Evolutionary conservation across 2,329 filamentous ascomycete species (phyloP).

Genomic region (Fusarium sp.): DNA sequence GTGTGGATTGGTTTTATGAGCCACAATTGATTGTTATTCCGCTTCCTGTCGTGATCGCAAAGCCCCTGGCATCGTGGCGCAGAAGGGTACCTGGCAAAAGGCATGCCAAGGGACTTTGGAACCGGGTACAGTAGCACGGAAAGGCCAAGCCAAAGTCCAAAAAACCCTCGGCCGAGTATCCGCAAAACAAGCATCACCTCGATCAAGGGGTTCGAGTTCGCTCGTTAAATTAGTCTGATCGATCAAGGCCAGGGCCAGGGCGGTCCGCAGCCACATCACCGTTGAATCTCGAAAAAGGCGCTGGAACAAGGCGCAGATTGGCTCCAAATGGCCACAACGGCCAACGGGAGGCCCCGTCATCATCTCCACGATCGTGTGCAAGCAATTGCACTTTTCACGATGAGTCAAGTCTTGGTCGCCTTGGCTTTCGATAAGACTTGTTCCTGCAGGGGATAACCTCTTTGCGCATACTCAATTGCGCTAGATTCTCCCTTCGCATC

Average conservation of each 20-base stretch:
- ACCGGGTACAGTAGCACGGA: not conserved
- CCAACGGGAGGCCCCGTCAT: not conserved
- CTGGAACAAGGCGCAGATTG: slow-evolving; percentile 2
- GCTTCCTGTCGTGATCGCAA: not conserved
- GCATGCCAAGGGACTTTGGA: not conserved
- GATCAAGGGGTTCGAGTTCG: not conserved
- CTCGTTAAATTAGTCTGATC: not conserved
- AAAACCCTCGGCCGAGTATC: not conserved
- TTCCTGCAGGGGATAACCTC: not conserved
- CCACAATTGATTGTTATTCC: not conserved
- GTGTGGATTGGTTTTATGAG: not conserved
- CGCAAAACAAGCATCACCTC: not conserved
- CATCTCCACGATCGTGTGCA: not conserved
- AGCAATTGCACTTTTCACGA: not conserved
- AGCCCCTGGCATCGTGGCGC: not conserved
- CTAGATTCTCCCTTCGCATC: not conserved
- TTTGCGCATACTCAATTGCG: not conserved
- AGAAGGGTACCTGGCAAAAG: not conserved
- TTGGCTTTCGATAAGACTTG: not conserved
- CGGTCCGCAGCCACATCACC: not conserved
- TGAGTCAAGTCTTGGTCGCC: not conserved
- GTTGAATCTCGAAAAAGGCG: not conserved
- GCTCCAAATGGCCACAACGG: not conserved
- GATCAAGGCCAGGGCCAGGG: not conserved
- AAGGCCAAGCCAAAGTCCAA: not conserved